phyloP scores from a whole-genome alignment of 768 basidiomycete species.

The Mycena pura region DNA sequence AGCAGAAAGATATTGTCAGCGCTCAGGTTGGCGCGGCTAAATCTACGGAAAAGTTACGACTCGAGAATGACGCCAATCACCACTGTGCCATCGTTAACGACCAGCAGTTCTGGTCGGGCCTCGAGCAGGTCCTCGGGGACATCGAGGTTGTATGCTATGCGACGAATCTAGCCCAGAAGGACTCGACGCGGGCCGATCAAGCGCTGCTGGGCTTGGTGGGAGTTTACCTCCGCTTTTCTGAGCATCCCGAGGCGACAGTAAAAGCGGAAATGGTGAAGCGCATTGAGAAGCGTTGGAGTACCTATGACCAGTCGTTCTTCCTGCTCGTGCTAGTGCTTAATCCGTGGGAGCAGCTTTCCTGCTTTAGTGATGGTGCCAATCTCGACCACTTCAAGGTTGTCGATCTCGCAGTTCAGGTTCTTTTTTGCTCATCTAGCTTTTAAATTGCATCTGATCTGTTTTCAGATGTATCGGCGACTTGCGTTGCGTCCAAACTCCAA shows the following conservation, averaged over 20 bases:
- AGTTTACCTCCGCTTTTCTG: constrained; percentile 35
- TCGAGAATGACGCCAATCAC: not conserved
- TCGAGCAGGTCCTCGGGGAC: constrained; percentile 9
- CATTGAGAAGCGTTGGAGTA: constrained; percentile 40
- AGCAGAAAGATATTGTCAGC: constrained; percentile 3
- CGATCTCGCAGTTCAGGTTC: constrained; percentile 29
- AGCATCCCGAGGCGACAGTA: constrained; percentile 30
- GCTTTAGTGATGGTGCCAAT: constrained; percentile 34
- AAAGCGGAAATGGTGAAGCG: constrained; percentile 29
- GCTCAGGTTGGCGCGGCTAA: constrained; percentile 20
- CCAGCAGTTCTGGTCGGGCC: constrained; percentile 1
- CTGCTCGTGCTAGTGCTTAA: constrained; percentile 36
- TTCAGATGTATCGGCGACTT: constrained; percentile 16
- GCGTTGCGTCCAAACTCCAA: not conserved
- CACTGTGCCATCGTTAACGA: not conserved
- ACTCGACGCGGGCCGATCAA: constrained; percentile 32
- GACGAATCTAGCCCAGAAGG: constrained; percentile 16
- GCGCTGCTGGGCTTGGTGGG: constrained; percentile 35
- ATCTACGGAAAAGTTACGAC: not conserved
- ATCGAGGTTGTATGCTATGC: constrained; percentile 18
- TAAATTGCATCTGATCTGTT: not conserved
- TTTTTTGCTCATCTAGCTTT: no score
- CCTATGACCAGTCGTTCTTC: constrained; percentile 38
- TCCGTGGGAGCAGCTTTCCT: constrained; percentile 34
- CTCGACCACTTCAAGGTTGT: constrained; percentile 31